phyloP scores from a whole-genome alignment of 345 rosid species.

The Euclidium syriacum region DNA sequence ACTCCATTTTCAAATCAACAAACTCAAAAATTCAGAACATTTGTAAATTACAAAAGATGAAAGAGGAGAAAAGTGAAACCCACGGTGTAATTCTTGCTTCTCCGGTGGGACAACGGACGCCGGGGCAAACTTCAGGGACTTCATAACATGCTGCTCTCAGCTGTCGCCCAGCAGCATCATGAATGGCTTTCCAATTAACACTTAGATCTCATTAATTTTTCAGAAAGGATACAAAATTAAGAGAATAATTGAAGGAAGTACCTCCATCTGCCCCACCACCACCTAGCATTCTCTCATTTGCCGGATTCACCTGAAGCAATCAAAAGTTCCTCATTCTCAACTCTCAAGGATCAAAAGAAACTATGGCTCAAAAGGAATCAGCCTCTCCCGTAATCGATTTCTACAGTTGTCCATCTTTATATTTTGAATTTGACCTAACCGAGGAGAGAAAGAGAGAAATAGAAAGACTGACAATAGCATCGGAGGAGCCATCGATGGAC shows the following conservation, averaged over 20 bases:
- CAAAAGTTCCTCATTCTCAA: background rate
- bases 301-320: slow-evolving; percentile 63
- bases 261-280: slow-evolving; percentile 97
- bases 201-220: background rate
- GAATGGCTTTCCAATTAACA: slow-evolving; percentile 18
- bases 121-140: slow-evolving; percentile 58
- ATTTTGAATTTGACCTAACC: background rate
- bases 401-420: too few species aligned
- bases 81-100: slow-evolving; percentile 88
- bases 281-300: slow-evolving; percentile 80
- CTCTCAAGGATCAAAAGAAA: background rate
- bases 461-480: slow-evolving; percentile 57
- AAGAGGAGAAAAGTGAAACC: background rate
- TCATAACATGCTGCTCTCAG: slow-evolving; percentile 59
- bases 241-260: background rate
- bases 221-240: background rate
- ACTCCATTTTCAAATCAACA: slow-evolving; percentile 15
- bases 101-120: slow-evolving; percentile 74
- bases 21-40: background rate
- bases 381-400: too few species aligned
- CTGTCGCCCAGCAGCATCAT: slow-evolving; percentile 71
- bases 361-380: background rate
- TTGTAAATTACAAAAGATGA: background rate
- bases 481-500: slow-evolving; percentile 74
- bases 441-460: background rate